Evolutionary conservation across 805 yeast species (phyloP), one percentile per base, ranked within the genome.

Genomic region (Wickerhamia fluorescens): DNA sequence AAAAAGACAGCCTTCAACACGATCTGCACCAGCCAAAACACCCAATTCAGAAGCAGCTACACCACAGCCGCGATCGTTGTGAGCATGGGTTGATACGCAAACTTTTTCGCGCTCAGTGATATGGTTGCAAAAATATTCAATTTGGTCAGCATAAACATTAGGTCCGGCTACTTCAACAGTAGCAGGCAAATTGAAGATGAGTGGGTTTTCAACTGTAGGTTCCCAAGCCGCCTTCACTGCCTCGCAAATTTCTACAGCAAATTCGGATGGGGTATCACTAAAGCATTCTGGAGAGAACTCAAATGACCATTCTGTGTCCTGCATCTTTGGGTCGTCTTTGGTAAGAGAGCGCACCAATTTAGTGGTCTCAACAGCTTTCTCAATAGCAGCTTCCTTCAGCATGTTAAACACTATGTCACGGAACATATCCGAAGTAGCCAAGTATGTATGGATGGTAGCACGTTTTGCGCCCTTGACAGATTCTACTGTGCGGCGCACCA

Each of bases 11-110:
- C 89, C 89, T 58, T 80, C 89, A 29, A 80, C 83, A 63, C 89
- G 71, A 57, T 80, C 88, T 36, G 83, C 89, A 48, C 89, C 89
- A n/a, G 87, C 89, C 46, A 80, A 58, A 18, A 77, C 44, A 44
- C 86, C 88, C 36, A 80, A 62, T 53, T 80, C 89, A 25, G 85
- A 67, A 15, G 89, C 89, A 25, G 89, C 89, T 31, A 80, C 87
- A 49, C 85, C 87, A 51, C 85, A 78, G 13, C 89, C 89, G 56
- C 89, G 70, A 51, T 80, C 89, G 46, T 80, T 80, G 56, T 80
- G 89, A 37, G 82, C 72, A 48, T 80, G 89, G 10, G 79, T 68
- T 14, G 87, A 78, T 34, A 80, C 72, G 37, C 76, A 61, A 23
- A 78, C 73, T 44, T 76, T 78, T 47, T 79, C 86, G 53, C 88